phyloP scores from a whole-genome alignment of 2,329 filamentous ascomycete species.

The Grosmannia penicillata region DNA sequence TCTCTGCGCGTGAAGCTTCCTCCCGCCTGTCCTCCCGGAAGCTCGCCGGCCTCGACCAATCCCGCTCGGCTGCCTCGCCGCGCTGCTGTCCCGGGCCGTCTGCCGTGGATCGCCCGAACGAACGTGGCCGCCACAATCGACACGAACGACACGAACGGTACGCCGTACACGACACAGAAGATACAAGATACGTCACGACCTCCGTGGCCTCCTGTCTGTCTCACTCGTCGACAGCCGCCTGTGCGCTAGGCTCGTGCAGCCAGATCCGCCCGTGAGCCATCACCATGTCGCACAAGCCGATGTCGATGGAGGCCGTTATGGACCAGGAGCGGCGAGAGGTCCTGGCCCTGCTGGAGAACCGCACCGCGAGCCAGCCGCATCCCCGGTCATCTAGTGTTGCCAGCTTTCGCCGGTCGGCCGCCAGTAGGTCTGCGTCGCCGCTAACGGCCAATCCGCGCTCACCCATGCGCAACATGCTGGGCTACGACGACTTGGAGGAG shows the following conservation, averaged over 20 bases:
- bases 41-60: too few relatives aligned
- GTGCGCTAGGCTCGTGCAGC: not conserved
- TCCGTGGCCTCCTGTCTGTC: too few relatives aligned
- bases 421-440: constrained; percentile 34
- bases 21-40: not conserved
- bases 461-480: constrained; percentile 50
- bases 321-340: constrained; percentile 67
- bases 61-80: too few relatives aligned
- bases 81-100: too few relatives aligned
- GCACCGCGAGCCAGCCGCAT: not conserved
- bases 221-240: not conserved
- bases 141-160: too few relatives aligned
- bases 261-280: not conserved
- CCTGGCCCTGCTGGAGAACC: constrained; percentile 42
- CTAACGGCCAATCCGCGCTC: constrained; percentile 40
- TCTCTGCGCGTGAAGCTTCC: not conserved
- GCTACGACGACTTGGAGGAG: constrained; percentile 23
- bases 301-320: constrained; percentile 64
- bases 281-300: constrained; percentile 27
- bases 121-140: too few relatives aligned
- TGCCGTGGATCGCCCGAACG: too few relatives aligned
- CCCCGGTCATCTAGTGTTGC: constrained; percentile 9
- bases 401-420: constrained; percentile 8
- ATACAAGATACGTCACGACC: too few relatives aligned
- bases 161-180: too few relatives aligned